Evolutionary conservation across 1,284 basidiomycete species (phyloP), one percentile per base, ranked within the genome.

Genomic region (Exobasidium rhododendri): DNA sequence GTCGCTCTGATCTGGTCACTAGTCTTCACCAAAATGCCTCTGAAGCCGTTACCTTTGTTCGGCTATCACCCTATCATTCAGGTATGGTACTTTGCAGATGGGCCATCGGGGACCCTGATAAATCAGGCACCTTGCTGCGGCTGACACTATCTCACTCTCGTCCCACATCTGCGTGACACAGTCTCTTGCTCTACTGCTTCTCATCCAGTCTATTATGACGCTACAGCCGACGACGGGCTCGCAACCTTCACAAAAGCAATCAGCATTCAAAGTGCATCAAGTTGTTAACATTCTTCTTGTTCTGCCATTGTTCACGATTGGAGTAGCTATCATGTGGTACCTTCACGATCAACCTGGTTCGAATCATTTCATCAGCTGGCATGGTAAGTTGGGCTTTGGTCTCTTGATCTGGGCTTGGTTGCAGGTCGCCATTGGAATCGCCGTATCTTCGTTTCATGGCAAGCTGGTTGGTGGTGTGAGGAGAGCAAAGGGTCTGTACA

Each of bases 251-350:
- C 53, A 55, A 26, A 74, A 75, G 40, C 22, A 51, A 10, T 29
- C 61, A 3, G 72, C 70, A 0, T 62, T 74, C 14, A 43, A 28
- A 1, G 58, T 58, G 4, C 73, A 74, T 50, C 70, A 70, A 45
- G 32, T 52, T 22, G 24, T 74, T 55, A 70, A 70, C 55, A 43
- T 71, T n/a, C 24, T 66, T 1, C 46, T 72, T 24, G 62, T 66
- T 4, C 65, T 74, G 0, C 70, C 72, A 1, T 61, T 74, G 11
- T 66, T 74, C 59, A 74, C 73, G 1, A 67, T 60, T 0, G 73
- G 72, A 1, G 72, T 71, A 0, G 54, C 35, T 22, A 70, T 75
- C 61, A 75, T 75, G 73, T 75, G 64, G 63, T 70, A 74, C 50
- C 61, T 75, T 4, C 73, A 75, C 65, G 55, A 64, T 43, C 64